Evolutionary conservation across 495 filamentous ascomycete species (phyloP), one percentile per base, ranked within the genome.

Genomic region (Neurospora sp.): DNA sequence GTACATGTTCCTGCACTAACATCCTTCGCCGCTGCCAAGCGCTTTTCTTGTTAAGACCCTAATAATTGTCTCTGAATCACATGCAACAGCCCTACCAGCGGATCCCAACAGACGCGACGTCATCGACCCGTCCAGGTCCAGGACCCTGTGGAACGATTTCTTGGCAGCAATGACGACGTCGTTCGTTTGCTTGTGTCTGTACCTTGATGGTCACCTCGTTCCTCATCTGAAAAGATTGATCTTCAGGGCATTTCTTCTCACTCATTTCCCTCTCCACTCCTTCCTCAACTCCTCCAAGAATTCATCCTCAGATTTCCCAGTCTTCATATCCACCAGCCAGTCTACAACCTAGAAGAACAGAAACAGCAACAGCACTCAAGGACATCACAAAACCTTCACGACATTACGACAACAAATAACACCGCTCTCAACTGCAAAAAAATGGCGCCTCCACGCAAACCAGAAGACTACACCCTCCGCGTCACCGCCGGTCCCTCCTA

Each of bases 401-500:
- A 38, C 37, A 1, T 38, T 7, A 38, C 6, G 37, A 38, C 6
- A 38, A 38, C 37, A 38, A 35, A 35, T 35, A 35, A 35, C 31
- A 35, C 31, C 31, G 31, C 31, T 0, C 31, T 35, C 31, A 35
- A 39, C 38, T 11, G 39, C 39, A n/a, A n/a, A 12, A 40, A 14
- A 6, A 41, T 53, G 46, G 46, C 46, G 0, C 46, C 46, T 2
- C 9, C 46, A 3, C 3, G 46, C 0, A 22, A 53, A 22, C 46
- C 88, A 31, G 82, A 89, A 53, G 89, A 92, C 69, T 93, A 92
- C 81, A 82, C 89, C 38, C 86, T 94, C 72, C 87, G 86, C 72
- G 89, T 93, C 22, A 93, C 91, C 10, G 92, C 92, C 11, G 95
- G 95, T 5, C 85, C 91, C 11, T 83, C 84, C 35, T 95, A 97